A percentile compares a stretch with the other conserved stretches of the same genome.
phyloP scores from a whole-genome alignment of 2,329 filamentous ascomycete species.

The Xylaria digitata region DNA sequence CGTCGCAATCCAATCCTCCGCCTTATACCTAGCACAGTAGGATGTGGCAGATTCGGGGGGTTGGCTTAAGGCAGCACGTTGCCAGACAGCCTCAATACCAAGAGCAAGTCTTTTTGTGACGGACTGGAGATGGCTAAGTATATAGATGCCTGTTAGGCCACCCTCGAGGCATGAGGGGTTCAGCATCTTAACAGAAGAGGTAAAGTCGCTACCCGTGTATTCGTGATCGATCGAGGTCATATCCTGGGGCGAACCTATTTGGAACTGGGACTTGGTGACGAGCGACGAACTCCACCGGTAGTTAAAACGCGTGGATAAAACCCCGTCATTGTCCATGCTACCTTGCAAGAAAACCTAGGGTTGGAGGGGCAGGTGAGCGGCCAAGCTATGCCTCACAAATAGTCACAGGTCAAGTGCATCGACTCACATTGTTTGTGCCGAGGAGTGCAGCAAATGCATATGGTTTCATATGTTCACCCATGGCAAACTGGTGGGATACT shows the following conservation, averaged over 20 bases:
- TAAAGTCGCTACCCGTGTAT: slow-evolving; percentile 93
- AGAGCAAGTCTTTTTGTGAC: slow-evolving; percentile 87
- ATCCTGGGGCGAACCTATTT: slow-evolving; percentile 79
- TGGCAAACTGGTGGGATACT: slow-evolving; percentile 94
- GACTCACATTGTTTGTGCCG: slow-evolving; percentile 86
- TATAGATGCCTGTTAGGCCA: slow-evolving; percentile 92
- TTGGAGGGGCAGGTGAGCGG: slow-evolving; percentile 29
- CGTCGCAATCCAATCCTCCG: slow-evolving; percentile 90
- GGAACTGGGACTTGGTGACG: slow-evolving; percentile 87
- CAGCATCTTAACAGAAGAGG: slow-evolving; percentile 89
- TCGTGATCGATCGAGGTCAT: slow-evolving; percentile 96
- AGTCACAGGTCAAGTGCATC: neutral
- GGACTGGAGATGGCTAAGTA: slow-evolving; percentile 94
- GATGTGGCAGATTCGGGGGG: slow-evolving; percentile 92
- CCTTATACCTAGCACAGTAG: slow-evolving; percentile 92
- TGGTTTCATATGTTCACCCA: slow-evolving; percentile 91
- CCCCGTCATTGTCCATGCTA: slow-evolving; percentile 91
- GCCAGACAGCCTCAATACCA: slow-evolving; percentile 92
- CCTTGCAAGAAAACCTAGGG: slow-evolving; percentile 91
- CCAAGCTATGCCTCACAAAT: slow-evolving; percentile 1
- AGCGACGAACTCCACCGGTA: slow-evolving; percentile 85
- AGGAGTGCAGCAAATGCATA: slow-evolving; percentile 96
- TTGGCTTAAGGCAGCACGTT: slow-evolving; percentile 83
- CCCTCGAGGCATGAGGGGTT: slow-evolving; percentile 96
- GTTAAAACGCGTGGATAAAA: slow-evolving; percentile 90